Conservation (phyloP, 192 early-diverging fungal species). For the Backusella macrospora region DNA sequence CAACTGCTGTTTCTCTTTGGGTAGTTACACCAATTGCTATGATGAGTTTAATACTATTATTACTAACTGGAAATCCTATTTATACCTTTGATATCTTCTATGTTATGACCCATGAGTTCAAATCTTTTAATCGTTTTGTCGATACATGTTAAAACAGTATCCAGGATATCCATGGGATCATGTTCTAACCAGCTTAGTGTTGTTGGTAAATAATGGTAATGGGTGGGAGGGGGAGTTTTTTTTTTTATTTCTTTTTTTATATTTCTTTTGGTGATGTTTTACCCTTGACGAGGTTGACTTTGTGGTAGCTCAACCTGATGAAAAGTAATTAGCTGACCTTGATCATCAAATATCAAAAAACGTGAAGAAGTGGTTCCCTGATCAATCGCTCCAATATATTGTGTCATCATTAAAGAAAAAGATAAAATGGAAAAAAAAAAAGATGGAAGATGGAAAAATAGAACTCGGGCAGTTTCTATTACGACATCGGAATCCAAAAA, state of each 20-base stretch:
- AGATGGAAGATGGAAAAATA: not conserved
- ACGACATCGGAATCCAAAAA: no score
- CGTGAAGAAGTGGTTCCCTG: constrained; percentile 91
- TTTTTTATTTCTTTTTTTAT: not conserved
- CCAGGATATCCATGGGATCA: constrained; percentile 77
- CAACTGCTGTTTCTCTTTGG: constrained; percentile 90
- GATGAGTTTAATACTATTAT: not conserved
- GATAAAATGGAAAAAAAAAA: not conserved
- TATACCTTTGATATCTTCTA: constrained; percentile 46
- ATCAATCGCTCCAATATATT: constrained; percentile 84
- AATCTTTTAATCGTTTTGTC: constrained; percentile 64
- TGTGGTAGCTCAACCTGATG: constrained; percentile 83
- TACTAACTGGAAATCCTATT: no score
- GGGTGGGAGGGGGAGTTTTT: no score
- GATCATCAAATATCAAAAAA: constrained; percentile 87
- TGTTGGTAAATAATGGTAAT: no score
- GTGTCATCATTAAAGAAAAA: constrained; percentile 27
- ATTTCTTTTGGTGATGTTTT: constrained; percentile 18
- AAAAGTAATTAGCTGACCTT: constrained; percentile 66
- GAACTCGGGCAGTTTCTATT: no score
- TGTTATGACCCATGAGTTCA: constrained; percentile 57
- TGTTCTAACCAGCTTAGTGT: constrained; percentile 82
- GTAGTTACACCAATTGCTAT: constrained; percentile 83
- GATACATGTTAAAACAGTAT: constrained; percentile 70
- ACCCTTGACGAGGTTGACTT: constrained; percentile 73